Evolutionary conservation across 2,329 filamentous ascomycete genomes (phyloP).

Genomic region (Microsporum ferrugineum): DNA sequence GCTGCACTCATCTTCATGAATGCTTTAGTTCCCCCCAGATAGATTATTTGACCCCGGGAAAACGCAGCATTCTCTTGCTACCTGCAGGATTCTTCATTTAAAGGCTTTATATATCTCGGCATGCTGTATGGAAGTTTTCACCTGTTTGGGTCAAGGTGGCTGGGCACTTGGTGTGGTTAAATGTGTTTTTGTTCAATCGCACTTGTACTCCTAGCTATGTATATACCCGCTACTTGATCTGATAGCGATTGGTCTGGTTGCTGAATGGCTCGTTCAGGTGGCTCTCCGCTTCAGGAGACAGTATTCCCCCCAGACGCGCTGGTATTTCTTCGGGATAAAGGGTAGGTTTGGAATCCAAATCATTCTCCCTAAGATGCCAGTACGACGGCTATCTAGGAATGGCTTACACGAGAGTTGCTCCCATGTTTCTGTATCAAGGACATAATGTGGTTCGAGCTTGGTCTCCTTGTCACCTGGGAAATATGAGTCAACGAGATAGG

Average conservation of each 20-base stretch:
- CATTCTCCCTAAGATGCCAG: conserved; percentile 60
- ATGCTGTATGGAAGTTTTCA: not conserved
- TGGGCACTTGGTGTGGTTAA: not conserved
- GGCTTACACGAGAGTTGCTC: conserved; percentile 60
- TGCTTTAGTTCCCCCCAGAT: too few species aligned
- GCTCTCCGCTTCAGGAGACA: conserved; percentile 59
- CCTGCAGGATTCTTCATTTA: too few species aligned
- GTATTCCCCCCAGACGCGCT: conserved; percentile 75
- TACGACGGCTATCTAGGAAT: conserved; percentile 71
- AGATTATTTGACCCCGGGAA: too few species aligned
- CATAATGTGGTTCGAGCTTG: conserved; percentile 66
- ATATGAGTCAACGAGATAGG: conserved; percentile 78
- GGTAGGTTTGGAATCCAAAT: conserved; percentile 68
- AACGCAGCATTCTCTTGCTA: too few species aligned
- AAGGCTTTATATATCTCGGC: not conserved
- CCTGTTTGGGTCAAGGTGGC: too few species aligned
- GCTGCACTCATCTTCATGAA: too few species aligned
- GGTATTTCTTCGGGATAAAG: conserved; percentile 57
- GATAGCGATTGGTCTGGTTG: not conserved
- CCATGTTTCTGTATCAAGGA: conserved; percentile 65
- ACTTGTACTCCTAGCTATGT: not conserved
- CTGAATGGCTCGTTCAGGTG: not conserved
- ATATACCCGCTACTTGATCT: not conserved
- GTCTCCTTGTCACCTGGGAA: conserved; percentile 53
- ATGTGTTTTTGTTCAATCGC: not conserved